These are phyloP conservation scores for Ceratopteris richardii DNA, from an alignment of 75 land plant species.

Conservation along the genomic window DNA sequence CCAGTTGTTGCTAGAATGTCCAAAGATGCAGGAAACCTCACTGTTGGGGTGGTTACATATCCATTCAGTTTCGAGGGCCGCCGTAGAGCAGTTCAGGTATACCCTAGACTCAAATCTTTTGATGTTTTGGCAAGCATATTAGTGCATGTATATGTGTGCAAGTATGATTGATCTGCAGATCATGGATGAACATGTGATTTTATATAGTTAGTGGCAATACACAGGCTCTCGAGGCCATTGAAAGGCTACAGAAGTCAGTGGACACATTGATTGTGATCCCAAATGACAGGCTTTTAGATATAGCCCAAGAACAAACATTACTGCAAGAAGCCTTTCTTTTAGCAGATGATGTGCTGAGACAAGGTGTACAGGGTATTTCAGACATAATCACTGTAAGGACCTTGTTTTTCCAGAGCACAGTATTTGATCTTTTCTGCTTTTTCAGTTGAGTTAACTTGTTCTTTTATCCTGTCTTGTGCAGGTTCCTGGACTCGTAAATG, in stretches of 20 bases:
- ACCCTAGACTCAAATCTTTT: slow-evolving; percentile 5
- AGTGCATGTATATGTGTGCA: too few species aligned
- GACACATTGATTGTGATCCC: slow-evolving; percentile 95
- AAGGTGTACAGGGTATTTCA: slow-evolving; percentile 94
- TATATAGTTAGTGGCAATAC: not conserved
- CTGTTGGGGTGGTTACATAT: slow-evolving; percentile 94
- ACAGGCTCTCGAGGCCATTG: slow-evolving; percentile 91
- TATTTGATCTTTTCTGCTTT: not conserved
- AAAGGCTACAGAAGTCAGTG: slow-evolving; percentile 64
- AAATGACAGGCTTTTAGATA: slow-evolving; percentile 77
- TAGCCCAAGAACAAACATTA: slow-evolving; percentile 74
- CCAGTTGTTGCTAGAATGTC: slow-evolving; percentile 92
- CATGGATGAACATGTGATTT: not conserved
- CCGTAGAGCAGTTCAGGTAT: slow-evolving; percentile 82
- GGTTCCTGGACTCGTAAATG: slow-evolving; percentile 96
- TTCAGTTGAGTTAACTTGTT: not conserved
- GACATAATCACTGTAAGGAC: slow-evolving; percentile 83
- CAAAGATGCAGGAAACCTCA: slow-evolving; percentile 79
- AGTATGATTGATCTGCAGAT: too few species aligned
- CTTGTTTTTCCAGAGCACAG: not conserved
- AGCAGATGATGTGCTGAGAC: slow-evolving; percentile 93
- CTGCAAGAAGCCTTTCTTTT: slow-evolving; percentile 90
- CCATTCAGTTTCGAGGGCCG: slow-evolving; percentile 99
- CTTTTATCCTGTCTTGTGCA: slow-evolving; percentile 16
- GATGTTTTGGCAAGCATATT: too few species aligned